Base-by-base conservation (phyloP, 208 protist species). In the Acanthamoeba castellanii region DNA sequence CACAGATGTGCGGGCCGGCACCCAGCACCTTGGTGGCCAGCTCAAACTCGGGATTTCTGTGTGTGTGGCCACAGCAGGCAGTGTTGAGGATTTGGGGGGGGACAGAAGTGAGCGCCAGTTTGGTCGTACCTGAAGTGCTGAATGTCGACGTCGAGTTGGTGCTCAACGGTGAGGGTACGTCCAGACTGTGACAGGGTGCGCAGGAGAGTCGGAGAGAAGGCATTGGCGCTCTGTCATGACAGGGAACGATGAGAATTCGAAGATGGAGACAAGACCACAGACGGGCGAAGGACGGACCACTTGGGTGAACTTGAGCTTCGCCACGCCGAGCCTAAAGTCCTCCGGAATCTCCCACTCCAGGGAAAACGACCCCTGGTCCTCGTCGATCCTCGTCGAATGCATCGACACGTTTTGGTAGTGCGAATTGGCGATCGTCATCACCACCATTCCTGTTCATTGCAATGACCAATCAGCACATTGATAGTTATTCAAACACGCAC, bases 21-120 rank as follows among this genome's bases (percentile, higher is more conserved):
- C 57, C 55, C 14, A 68, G 47, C n/a, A 90, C 45, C 47, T 66
- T 61, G 6, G 82, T n/a, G 82, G 27, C 30, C 45, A 90, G 25
- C 82, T 90, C 82, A 25, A 68, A 90, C 42, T 90, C 82, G 42
- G 82, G 82, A 37, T 9, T 20, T 8, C 82, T 90, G 32, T 50
- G 0, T 47, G 61, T 30, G 61, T 70, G 61, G 14, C 14, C 27
- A 74, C 68, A 34, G 27, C 68, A 74, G 3, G 18, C 34, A 16
- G 20, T 42, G 1, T 47, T 78, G 34, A 78, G 14, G 2, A 78
- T 0, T 14, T 47, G 32, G 42, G 2, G 0, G 42, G 45, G 45
- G 13, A 74, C 27, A 30, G 14, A 45, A 81, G 32, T 81, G 42
- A 81, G 72, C 7, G 11, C 18, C 9, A 47, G 14, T 0, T 84